Evolutionary conservation across 2,329 filamentous ascomycete genomes (phyloP).

Genomic region (Madurella fahalii): DNA sequence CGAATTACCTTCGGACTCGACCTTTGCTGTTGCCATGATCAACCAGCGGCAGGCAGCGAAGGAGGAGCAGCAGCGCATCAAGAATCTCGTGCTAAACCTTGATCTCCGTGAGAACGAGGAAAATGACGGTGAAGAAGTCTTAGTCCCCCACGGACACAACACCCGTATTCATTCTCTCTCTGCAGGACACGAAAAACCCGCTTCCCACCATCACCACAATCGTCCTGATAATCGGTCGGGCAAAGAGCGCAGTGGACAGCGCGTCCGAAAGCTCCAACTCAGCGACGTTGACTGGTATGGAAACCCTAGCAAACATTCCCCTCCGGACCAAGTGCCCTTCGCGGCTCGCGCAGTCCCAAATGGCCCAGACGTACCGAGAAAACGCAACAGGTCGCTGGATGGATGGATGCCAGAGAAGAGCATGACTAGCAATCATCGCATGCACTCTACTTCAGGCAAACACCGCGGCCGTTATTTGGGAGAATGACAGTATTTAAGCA

Average conservation of each 20-base stretch:
- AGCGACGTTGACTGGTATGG: constrained; percentile 96
- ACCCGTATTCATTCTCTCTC: constrained; percentile 47
- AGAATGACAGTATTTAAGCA: background rate
- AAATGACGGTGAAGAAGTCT: constrained; percentile 62
- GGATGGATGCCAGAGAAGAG: constrained; percentile 10
- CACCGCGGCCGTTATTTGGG: background rate
- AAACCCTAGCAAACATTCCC: constrained; percentile 4
- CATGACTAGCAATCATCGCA: constrained; percentile 28
- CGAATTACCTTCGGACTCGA: constrained; percentile 84
- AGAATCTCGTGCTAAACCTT: constrained; percentile 94
- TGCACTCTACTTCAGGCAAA: constrained; percentile 13
- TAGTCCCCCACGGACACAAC: constrained; percentile 41
- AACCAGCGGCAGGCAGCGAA: constrained; percentile 91
- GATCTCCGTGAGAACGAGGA: constrained; percentile 84
- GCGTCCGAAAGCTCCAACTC: constrained; percentile 84
- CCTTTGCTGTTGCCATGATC: constrained; percentile 93
- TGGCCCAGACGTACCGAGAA: background rate
- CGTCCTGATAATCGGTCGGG: constrained; percentile 49
- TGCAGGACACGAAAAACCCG: constrained; percentile 48
- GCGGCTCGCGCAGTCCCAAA: background rate
- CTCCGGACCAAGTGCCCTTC: constrained; percentile 3
- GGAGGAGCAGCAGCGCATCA: constrained; percentile 97
- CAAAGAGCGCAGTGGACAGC: constrained; percentile 69
- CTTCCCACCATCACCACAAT: constrained; percentile 49
- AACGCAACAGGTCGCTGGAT: too few relatives aligned